Evolutionary conservation across 2,329 filamentous ascomycete species (phyloP).

Genomic region (Coniella lustricola): DNA sequence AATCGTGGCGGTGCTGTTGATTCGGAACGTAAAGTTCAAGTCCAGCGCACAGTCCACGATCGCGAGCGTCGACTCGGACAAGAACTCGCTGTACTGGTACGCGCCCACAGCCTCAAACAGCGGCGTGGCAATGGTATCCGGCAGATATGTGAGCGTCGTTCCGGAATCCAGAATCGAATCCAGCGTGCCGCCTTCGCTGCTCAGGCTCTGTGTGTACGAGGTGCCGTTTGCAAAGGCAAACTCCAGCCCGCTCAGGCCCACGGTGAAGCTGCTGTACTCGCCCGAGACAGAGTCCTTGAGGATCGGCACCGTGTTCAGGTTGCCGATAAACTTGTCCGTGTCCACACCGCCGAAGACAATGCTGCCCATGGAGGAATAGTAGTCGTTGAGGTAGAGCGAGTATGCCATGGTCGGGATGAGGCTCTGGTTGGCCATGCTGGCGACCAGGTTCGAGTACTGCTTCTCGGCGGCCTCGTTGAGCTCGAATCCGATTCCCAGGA

Average conservation of each 20-base stretch:
- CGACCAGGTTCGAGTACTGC: slow-evolving; percentile 53
- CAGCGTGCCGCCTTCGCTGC: slow-evolving; percentile 20
- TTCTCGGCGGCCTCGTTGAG: slow-evolving; percentile 37
- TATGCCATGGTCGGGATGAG: slow-evolving; percentile 58
- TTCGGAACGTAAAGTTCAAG: slow-evolving; percentile 32
- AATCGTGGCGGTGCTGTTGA: slow-evolving; percentile 30
- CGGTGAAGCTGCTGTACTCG: slow-evolving; percentile 33
- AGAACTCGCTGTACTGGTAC: slow-evolving; percentile 28
- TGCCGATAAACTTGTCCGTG: slow-evolving; percentile 56
- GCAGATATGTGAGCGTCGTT: slow-evolving; percentile 58
- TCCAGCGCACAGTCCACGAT: slow-evolving; percentile 35
- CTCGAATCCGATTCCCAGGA: slow-evolving; percentile 53
- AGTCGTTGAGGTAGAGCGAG: slow-evolving; percentile 56
- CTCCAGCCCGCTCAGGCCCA: slow-evolving; percentile 29
- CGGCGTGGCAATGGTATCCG: slow-evolving; percentile 37
- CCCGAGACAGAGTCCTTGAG: slow-evolving; percentile 35
- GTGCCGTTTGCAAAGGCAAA: slow-evolving; percentile 34
- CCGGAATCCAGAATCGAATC: slow-evolving; percentile 62
- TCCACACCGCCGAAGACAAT: slow-evolving; percentile 67
- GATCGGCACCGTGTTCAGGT: slow-evolving; percentile 49
- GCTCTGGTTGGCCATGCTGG: slow-evolving; percentile 55
- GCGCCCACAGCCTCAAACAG: slow-evolving; percentile 34
- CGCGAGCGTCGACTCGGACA: slow-evolving; percentile 27
- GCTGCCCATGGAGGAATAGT: slow-evolving; percentile 50
- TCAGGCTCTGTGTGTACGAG: slow-evolving; percentile 25